A percentile compares a stretch with the other conserved stretches of the same genome.
Evolutionary conservation across 2,329 filamentous ascomycete species (phyloP).

Genomic region (Stagonosporopsis vannaccii): DNA sequence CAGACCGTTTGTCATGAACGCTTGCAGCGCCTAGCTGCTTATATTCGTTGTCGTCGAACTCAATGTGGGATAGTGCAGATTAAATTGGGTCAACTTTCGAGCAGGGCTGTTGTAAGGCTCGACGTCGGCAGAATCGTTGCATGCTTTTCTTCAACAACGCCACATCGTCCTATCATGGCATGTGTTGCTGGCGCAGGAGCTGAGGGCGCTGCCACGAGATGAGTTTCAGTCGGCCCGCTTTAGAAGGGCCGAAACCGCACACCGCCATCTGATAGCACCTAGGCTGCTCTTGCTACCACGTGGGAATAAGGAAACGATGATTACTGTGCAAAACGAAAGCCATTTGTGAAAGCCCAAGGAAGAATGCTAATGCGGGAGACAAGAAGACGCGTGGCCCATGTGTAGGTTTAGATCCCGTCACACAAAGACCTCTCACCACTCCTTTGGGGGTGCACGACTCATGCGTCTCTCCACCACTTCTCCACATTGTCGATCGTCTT

Average conservation of each 20-base stretch:
- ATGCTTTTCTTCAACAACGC: background rate
- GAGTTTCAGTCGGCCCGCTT: constrained; percentile 17
- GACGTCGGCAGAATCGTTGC: background rate
- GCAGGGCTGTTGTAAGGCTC: background rate
- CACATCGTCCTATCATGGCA: background rate
- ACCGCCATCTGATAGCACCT: constrained; percentile 6
- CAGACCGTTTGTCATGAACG: background rate
- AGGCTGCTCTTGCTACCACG: background rate
- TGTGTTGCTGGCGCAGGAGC: background rate
- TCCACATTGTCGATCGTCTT: constrained; percentile 9
- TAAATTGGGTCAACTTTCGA: background rate
- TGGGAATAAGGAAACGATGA: background rate
- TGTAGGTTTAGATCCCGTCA: constrained; percentile 12
- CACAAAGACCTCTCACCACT: background rate
- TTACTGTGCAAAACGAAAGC: background rate
- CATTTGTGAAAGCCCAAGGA: background rate
- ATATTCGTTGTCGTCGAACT: background rate
- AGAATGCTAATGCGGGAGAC: background rate
- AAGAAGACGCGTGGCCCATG: constrained; percentile 8
- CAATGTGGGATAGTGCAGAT: background rate
- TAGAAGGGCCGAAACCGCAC: constrained; percentile 15
- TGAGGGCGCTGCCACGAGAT: constrained; percentile 1
- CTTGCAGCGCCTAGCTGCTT: background rate
- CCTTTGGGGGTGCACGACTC: constrained; percentile 12
- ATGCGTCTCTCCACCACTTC: constrained; percentile 3